Evolutionary conservation across 768 basidiomycete genomes (phyloP), one percentile per base, ranked within the genome.

Genomic region (Vararia minispora): DNA sequence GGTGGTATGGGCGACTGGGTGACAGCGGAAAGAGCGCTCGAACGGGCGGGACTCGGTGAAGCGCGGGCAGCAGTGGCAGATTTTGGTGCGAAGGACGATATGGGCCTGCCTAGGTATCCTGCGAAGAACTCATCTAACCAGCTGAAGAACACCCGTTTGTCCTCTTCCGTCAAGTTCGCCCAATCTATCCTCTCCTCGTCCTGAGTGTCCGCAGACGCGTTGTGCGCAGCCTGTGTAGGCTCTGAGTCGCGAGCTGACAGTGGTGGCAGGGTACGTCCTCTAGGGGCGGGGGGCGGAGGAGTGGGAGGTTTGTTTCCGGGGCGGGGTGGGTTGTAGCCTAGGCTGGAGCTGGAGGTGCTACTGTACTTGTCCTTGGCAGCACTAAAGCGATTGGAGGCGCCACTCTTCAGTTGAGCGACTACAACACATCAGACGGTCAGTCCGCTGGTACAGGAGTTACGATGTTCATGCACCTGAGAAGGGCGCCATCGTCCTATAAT

Each of bases 101-200:
- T 36, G 5, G 42, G 35, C 6, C 57, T 53, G 17, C 55, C 48
- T 16, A 65, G 54, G 34, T 60, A 61, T 24, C 66, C 64, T 12
- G 71, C 66, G 50, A 88, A 88, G 58, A 78, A 87, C 50, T 86
- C 84, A 52, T 88, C 84, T 16, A 88, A 62, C 83, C 84, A 87
- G 42, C 58, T 58, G 56, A 87, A 88, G 52, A 88, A 81, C 18
- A 63, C 71, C 22, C 72, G 60, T 52, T 84, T 87, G 50, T 88
- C 82, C 52, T 77, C 67, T 16, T 54, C 50, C 2, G 74, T 71
- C 33, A 88, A 63, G 53, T 81, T 75, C 5, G 65, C 55, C 84
- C 84, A 88, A 52, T 84, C 75, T 22, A 87, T 71, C 28, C 27
- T 38, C 5, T 42, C 49, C 35, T 43, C n/a, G 11, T 49, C 50